Percentiles rank a stretch among this genome's conserved stretches.
phyloP scores from a whole-genome alignment of 495 filamentous ascomycete species.

The Wilcoxina mikolae region DNA sequence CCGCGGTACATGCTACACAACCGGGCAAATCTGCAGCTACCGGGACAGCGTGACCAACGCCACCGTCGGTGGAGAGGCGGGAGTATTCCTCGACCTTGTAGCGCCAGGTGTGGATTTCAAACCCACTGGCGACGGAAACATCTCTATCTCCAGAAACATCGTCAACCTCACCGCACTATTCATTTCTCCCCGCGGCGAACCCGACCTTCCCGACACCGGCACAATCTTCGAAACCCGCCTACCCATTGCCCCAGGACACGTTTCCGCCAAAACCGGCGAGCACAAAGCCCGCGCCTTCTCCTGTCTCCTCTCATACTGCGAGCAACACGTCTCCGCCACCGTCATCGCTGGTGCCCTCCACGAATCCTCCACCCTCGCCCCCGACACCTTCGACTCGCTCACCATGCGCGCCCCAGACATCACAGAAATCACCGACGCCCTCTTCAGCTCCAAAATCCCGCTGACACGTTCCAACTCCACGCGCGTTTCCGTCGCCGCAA shows the following conservation, averaged over 20 bases:
- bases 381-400: conserved; percentile 2
- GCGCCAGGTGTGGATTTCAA: conserved; percentile 7
- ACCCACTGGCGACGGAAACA: not conserved
- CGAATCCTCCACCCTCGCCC: not conserved
- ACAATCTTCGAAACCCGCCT: conserved; percentile 2
- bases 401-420: conserved; percentile 10
- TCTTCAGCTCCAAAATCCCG: not conserved
- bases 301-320: conserved; percentile 17
- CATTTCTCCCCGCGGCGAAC: conserved; percentile 11
- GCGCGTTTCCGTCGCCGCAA: conserved; percentile 5
- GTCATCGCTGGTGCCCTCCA: conserved; percentile 4
- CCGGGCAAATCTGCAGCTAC: conserved; percentile 23
- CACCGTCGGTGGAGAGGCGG: conserved; percentile 13
- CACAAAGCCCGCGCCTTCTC: conserved; percentile 15
- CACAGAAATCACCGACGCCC: conserved; percentile 13
- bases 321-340: conserved; percentile 6
- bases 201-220: not conserved
- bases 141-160: conserved; percentile 12
- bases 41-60: not conserved
- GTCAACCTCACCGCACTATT: conserved; percentile 16
- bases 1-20: conserved; percentile 13
- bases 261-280: not conserved
- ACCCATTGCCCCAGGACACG: conserved; percentile 18
- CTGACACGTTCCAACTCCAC: conserved; percentile 4
- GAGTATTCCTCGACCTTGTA: conserved; percentile 12